phyloP scores from a whole-genome alignment of 805 yeast species.

The Candida ovalis region DNA sequence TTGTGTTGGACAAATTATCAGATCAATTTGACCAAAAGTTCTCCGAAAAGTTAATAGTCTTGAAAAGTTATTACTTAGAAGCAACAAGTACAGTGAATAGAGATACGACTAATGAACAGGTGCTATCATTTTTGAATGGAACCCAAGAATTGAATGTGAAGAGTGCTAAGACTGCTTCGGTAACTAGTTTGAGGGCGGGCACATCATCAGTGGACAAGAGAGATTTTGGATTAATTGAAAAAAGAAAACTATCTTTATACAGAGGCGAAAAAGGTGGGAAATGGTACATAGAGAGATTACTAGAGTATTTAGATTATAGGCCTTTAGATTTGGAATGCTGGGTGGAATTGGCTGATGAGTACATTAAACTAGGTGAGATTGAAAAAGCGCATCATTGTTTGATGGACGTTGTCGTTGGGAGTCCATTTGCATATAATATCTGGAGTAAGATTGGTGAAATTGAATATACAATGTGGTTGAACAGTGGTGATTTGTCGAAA shows the following conservation, averaged over 20 bases:
- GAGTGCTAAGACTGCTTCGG: conserved; percentile 12
- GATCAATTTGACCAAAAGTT: conserved; percentile 58
- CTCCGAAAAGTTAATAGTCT: conserved; percentile 52
- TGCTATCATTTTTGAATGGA: conserved; percentile 34
- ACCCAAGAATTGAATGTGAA: conserved; percentile 13
- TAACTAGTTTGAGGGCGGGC: conserved; percentile 24
- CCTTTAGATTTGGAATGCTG: conserved; percentile 78
- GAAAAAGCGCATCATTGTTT: conserved; percentile 63
- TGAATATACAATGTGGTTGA: conserved; percentile 16
- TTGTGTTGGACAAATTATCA: conserved; percentile 54
- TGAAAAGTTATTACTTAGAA: conserved; percentile 55
- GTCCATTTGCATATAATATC: conserved; percentile 67
- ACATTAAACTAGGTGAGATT: conserved; percentile 55
- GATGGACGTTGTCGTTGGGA: conserved; percentile 64
- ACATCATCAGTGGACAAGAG: conserved; percentile 20
- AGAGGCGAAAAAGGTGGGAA: conserved; percentile 25
- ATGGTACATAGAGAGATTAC: conserved; percentile 53
- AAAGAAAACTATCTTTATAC: conserved; percentile 17
- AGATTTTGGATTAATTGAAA: conserved; percentile 22
- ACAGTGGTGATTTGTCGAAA: conserved; percentile 2
- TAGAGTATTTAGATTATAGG: conserved; percentile 51
- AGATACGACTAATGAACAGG: conserved; percentile 16
- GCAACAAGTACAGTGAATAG: conserved; percentile 40
- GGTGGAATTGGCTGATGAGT: conserved; percentile 72
- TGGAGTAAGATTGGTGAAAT: conserved; percentile 63